Evolutionary conservation across 2,329 filamentous ascomycete genomes (phyloP), one percentile per base, ranked within the genome.

Genomic region (Aspergillus carbonarius): DNA sequence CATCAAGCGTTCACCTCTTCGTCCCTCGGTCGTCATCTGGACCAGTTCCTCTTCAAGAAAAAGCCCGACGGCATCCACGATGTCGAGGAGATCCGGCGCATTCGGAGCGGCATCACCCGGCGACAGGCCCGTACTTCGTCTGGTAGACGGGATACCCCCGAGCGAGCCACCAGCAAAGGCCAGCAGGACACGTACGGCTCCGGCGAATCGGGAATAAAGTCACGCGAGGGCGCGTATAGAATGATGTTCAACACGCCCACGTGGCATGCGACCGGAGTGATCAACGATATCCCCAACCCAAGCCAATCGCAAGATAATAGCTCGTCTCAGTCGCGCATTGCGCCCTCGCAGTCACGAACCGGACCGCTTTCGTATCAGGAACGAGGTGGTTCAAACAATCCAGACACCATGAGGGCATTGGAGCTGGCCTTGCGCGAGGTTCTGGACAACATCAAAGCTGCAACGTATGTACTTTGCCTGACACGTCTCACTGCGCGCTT

Each of bases 51-150:
- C 69, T 93, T 92, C 71, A 89, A 92, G 59, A 96, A 92, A 79
- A 97, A 97, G 74, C 92, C 93, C 1, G 93, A 98, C 76, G 93
- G 93, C 51, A 79, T 96, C 47, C 93, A 98, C 76, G 83, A 96
- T 78, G 91, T 97, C 59, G 91, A 93, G 7, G 91, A 91, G 74
- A 98, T 98, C 69, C 85, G 85, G 66, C 91, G 89, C 75, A 80
- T 96, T 69, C 86, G 93, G 54, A 91, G 91, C 46, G 85, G 86
- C 61, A 96, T 98, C 74, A 98, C 93, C 25, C 83, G 93, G 63
- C 84, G 93, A 60, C 92, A 96, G 72, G 88, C 91, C 2, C 85
- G 91, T 68, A 85, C 83, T 57, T 87, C 87, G 1, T 77, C 84
- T 13, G 78, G 81, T 20, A 84, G 82, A 59, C 83, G 85, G 59